Conservation (phyloP, 2,329 filamentous ascomycete genomes). For the Tolypocladium cylindrosporum region DNA sequence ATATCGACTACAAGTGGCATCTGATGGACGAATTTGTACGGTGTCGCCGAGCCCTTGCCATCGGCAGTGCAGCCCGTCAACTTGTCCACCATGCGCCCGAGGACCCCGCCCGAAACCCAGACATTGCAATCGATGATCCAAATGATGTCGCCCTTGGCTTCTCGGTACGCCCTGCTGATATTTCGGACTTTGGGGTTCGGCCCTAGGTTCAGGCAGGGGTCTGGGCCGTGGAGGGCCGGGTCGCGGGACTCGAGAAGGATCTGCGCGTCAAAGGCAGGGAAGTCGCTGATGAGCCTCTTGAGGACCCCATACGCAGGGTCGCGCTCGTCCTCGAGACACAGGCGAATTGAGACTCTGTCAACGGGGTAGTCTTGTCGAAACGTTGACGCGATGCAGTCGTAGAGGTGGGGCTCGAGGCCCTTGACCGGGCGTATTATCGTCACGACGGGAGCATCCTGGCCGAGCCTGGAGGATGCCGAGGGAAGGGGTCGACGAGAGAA, state of each 20-base stretch:
- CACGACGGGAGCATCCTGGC: constrained; percentile 58
- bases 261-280: constrained; percentile 58
- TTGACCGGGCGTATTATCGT: constrained; percentile 92
- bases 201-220: constrained; percentile 53
- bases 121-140: constrained; percentile 98
- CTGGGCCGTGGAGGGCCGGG: constrained; percentile 48
- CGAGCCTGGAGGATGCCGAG: constrained; percentile 40
- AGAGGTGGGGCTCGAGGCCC: constrained; percentile 79
- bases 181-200: constrained; percentile 99
- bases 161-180: constrained; percentile 84
- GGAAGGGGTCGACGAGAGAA: constrained; percentile 40
- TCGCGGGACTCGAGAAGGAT: constrained; percentile 79
- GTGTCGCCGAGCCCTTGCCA: constrained; percentile 34
- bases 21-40: constrained; percentile 91
- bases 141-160: constrained; percentile 77
- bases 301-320: constrained; percentile 75
- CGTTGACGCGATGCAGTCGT: constrained; percentile 82
- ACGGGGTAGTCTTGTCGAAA: constrained; percentile 74
- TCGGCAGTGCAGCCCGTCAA: constrained; percentile 56
- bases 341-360: constrained; percentile 65
- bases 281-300: constrained; percentile 60
- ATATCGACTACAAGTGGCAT: constrained; percentile 82
- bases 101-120: constrained; percentile 73
- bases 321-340: constrained; percentile 66
- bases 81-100: constrained; percentile 81